These are phyloP conservation scores for Rhytidhysteron rufulum DNA, from an alignment of 2,329 filamentous ascomycete genomes.

Conservation along the genomic window DNA sequence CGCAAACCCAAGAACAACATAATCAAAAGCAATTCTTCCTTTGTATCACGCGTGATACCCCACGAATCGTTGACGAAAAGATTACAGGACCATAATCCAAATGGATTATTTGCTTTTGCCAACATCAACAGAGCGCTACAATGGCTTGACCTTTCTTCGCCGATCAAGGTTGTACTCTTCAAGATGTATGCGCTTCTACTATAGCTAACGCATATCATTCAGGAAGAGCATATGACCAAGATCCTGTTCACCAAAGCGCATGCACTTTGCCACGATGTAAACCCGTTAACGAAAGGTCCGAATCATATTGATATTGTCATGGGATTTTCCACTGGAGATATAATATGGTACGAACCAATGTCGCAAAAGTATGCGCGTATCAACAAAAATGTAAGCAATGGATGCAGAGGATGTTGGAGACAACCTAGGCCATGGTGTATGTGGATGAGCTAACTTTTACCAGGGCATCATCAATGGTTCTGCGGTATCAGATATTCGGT, in stretches of 20 bases:
- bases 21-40: slow-evolving; percentile 96
- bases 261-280: slow-evolving; percentile 90
- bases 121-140: slow-evolving; percentile 95
- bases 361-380: slow-evolving; percentile 92
- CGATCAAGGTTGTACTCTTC: slow-evolving; percentile 54
- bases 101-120: slow-evolving; percentile 85
- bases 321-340: slow-evolving; percentile 93
- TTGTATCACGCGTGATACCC: slow-evolving; percentile 92
- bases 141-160: slow-evolving; percentile 85
- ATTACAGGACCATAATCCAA: slow-evolving; percentile 70
- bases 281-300: slow-evolving; percentile 71
- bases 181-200: too few species aligned
- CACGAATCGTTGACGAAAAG: slow-evolving; percentile 78
- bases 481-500: slow-evolving; percentile 80
- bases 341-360: slow-evolving; percentile 98
- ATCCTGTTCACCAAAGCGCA: slow-evolving; percentile 96
- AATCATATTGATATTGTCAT: slow-evolving; percentile 87
- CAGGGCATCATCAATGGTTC: slow-evolving; percentile 83
- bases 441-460: too few species aligned
- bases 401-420: not conserved
- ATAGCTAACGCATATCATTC: slow-evolving; percentile 11
- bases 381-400: slow-evolving; percentile 76
- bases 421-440: slow-evolving; percentile 5
- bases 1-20: slow-evolving; percentile 98
- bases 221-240: slow-evolving; percentile 90